Base-by-base conservation (phyloP, 2,329 filamentous ascomycete genomes). In the Trichoderma afroharzianum region DNA sequence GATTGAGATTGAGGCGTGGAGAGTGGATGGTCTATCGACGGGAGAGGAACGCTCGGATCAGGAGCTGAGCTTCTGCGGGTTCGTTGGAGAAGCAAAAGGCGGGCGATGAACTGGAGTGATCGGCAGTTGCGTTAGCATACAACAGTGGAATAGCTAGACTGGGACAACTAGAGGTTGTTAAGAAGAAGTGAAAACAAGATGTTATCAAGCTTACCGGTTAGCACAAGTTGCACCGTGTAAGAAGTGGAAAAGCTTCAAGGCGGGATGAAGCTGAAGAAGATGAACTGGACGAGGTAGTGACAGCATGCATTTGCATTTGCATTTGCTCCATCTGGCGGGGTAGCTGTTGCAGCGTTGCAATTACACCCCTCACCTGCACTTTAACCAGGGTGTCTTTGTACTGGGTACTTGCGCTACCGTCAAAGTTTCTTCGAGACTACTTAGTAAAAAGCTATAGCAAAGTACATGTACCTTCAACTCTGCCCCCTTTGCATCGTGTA, bases 271-370 rank as follows among this genome's bases (percentile, higher is more conserved):
- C 43, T 55, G 72, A 47, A 73, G 12, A 14, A 59, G 64, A 58
- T 47, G 53, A 39, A 26, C 36, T 26, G 36, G 39, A 59, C 53
- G 32, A 43, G 43, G 33, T 33, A 47, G 50, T 68, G 67, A 61
- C 57, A 62, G 57, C 67, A 69, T 69, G 57, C 57, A 62, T 68
- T n/a, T n/a, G n/a, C n/a, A n/a, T n/a, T n/a, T n/a, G n/a, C n/a
- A n/a, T n/a, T n/a, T 24, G 62, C 63, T 32, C 55, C 32, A 28
- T 66, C 71, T 75, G 73, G 72, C 63, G 70, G 74, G 74, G 71
- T 72, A 74, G 24, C 15, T 58, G 66, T 33, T 61, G 26, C 36
- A 68, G 55, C 28, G 57, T 30, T 59, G 53, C 64, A 47, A 47
- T 47, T 68, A 8, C 64, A 43, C 26, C 55, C 64, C 64, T 59